phyloP scores from a whole-genome alignment of 768 basidiomycete species.

The Pleurotus ostreatus region DNA sequence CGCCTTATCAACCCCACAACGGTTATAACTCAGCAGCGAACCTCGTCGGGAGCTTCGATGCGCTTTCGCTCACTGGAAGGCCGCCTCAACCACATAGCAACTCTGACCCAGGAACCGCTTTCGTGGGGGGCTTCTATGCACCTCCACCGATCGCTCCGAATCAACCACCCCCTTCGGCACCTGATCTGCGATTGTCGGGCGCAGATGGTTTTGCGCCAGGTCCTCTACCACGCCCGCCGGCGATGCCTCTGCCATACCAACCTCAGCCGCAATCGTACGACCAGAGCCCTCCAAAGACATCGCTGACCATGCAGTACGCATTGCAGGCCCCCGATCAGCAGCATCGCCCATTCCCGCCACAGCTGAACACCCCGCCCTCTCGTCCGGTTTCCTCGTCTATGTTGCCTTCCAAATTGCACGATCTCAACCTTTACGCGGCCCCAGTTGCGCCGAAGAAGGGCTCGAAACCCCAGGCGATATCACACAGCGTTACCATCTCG shows the following conservation, averaged over 20 bases:
- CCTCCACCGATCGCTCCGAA: neutral
- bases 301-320: conserved; percentile 19
- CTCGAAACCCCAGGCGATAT: neutral
- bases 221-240: conserved; percentile 14
- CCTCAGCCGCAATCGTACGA: neutral
- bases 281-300: conserved; percentile 7
- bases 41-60: conserved; percentile 28
- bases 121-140: neutral
- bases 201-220: conserved; percentile 7
- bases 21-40: conserved; percentile 11
- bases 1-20: neutral
- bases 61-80: conserved; percentile 25
- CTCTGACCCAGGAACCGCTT: neutral
- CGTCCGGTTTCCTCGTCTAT: conserved; percentile 3
- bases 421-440: neutral
- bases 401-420: conserved; percentile 7
- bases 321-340: conserved; percentile 11
- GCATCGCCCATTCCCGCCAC: neutral
- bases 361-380: conserved; percentile 10
- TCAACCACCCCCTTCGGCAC: too few relatives aligned
- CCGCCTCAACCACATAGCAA: neutral
- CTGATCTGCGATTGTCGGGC: neutral
- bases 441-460: neutral
- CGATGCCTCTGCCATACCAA: conserved; percentile 17
- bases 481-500: neutral